Percentiles rank a stretch among this genome's conserved stretches.
These are phyloP conservation scores for Aspergillus sp. DNA, from an alignment of 2,329 filamentous ascomycete species.

Conservation along the genomic window DNA sequence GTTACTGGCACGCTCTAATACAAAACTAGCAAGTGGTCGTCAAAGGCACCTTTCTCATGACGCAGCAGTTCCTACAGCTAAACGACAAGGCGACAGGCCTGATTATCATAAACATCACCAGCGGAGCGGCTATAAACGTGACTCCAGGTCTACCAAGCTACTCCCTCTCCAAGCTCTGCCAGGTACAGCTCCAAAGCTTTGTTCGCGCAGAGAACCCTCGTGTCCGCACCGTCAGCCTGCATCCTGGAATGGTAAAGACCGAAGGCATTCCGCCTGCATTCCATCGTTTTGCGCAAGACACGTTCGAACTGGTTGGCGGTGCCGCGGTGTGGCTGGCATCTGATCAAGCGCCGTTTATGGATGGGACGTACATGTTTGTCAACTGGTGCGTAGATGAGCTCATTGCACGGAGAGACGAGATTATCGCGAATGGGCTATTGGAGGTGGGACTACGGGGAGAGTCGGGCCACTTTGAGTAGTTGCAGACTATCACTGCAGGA, in stretches of 20 bases:
- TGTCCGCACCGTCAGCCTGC: neutral
- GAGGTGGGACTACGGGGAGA: neutral
- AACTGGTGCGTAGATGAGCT: slow-evolving; percentile 1
- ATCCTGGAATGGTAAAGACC: neutral
- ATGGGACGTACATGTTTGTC: neutral
- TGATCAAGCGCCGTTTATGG: neutral
- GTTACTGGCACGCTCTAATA: no score
- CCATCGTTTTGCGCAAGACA: neutral
- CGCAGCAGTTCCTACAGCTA: neutral
- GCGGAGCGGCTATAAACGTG: neutral
- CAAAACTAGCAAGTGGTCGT: neutral
- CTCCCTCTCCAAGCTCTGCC: neutral
- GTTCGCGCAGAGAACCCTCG: neutral
- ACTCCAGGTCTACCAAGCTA: no score
- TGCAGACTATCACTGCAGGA: no score
- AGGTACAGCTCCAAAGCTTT: neutral
- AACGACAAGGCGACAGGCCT: neutral
- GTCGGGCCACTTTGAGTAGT: no score
- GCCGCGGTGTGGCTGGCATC: neutral
- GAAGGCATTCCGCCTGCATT: neutral
- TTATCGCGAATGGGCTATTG: neutral
- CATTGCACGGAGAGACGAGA: neutral
- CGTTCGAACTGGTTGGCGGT: neutral
- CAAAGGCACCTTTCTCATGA: neutral
- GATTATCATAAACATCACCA: neutral